Base-by-base conservation (phyloP, 176 grass and related monocot species). In the Musa troglodytarum region DNA sequence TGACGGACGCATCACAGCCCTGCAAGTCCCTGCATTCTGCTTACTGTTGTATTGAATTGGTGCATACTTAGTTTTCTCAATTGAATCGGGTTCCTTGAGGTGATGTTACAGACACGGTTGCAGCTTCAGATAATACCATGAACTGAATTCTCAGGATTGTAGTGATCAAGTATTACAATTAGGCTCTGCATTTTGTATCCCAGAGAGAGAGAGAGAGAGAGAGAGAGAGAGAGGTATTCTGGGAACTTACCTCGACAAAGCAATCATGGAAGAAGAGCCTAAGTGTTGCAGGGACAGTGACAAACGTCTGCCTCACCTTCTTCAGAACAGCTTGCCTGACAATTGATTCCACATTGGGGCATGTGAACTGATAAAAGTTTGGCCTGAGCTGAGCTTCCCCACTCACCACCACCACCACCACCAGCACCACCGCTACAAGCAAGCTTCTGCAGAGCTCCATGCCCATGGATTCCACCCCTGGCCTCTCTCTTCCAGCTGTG, bases 1-100 rank as follows among this genome's bases (percentile, higher is more conserved):
- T 59, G 2, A 96, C 81, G 0, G 92, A 96, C 16, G 85, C 89
- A 80, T 96, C 92, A 66, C 92, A 96, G 4, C 89, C 92, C 89
- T 96, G 74, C 49, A 75, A 54, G 58, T 63, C 53, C 74, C n/a
- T 23, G 68, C 59, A 82, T 17, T 67, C 13, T 63, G n/a, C 61
- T 63, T 22, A 63, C 34, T 43, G 34, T 43, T 43, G 34, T 43
- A 43, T 43, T 5, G 34, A 43, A 43, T 43, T 43, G 34, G 34
- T 43, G 34, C 34, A 65, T 22, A 65, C 3, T 65, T 65, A 24
- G 23, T 20, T 61, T 61, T 21, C 57, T 21, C 15, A 21, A 61
- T 61, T 34, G 65, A 34, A 4, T 68, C 6, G 34, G 11, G 13
- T 29, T n/a, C 3, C 63, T 28, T 28, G 25, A 66, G 23, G 11